Evolutionary conservation across 805 yeast species (phyloP), one percentile per base, ranked within the genome.

Genomic region (Saccharomycopsis javanensis): DNA sequence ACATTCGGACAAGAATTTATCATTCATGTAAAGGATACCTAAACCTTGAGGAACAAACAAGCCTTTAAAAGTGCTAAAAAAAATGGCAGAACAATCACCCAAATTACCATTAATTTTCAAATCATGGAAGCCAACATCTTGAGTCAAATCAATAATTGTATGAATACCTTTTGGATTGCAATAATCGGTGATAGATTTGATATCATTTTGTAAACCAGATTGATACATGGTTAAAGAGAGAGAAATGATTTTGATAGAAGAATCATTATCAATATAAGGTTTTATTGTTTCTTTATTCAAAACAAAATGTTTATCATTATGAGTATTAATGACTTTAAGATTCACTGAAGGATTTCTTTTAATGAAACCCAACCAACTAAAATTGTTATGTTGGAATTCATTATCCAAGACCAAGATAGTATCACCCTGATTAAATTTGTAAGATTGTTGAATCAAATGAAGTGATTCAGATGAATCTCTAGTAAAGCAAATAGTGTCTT

Each of bases 391-490:
- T 45, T 58, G 62, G 56, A 57, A 58, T 37, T 60, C 62, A 25
- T 58, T 56, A 50, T 60, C 62, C 31, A 60, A 46, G 13, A 60
- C 48, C 11, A 60, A 30, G 23, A 60, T 48, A 30, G 58, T 50
- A 31, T 60, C 62, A 11, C 62, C 62, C 30, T 55, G 35, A 3
- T 16, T 18, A 38, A 55, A 57, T n/a, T 50, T 37, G 35, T 57
- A 37, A 3, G 59, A 46, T 23, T 51, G 53, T 27, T 60, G 62
- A 16, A 60, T 42, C 28, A 60, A 50, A 28, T 60, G 58, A 15
- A 60, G 51, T n/a, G 60, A 46, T 31, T 60, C 61, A 51, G 60
- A 27, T 11, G 58, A 56, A 35, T 58, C 60, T 53, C 61, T 58
- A 23, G 63, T 59, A 48, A 53, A 60, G 20, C 61, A 55, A 16